Percentiles rank a stretch among this genome's conserved stretches.
Conservation (phyloP, 768 basidiomycete genomes). For the Leccinum truebloodii region DNA sequence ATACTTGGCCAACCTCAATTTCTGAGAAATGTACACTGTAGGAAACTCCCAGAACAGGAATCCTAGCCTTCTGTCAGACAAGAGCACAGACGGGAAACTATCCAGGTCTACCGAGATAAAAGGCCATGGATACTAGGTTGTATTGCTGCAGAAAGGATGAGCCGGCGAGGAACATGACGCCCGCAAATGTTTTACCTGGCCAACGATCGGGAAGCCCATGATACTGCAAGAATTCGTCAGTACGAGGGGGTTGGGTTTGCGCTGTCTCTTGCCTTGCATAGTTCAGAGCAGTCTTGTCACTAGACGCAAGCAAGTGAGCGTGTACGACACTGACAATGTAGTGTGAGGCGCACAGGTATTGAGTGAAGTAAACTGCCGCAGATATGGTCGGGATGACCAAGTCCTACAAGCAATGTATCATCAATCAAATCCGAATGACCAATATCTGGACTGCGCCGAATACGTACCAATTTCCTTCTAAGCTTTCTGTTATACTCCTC, state of each 20-base stretch:
- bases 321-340: no score
- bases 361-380: no score
- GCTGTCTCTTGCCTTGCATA: conserved; percentile 55
- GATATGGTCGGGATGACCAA: no score
- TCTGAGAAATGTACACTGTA: conserved; percentile 65
- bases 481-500: conserved; percentile 61
- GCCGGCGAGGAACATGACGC: not conserved
- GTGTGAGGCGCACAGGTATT: no score
- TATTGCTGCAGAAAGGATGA: conserved; percentile 45
- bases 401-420: no score
- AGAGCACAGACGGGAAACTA: not conserved
- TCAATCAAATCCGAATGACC: not conserved
- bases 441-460: not conserved
- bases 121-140: conserved; percentile 63
- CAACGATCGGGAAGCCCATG: conserved; percentile 66
- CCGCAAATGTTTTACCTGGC: conserved; percentile 42
- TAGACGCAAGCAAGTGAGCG: no score
- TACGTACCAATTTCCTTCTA: conserved; percentile 56
- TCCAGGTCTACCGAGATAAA: conserved; percentile 51
- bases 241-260: not conserved
- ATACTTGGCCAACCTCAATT: conserved; percentile 58
- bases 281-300: no score
- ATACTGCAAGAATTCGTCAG: conserved; percentile 40
- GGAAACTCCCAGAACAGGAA: conserved; percentile 66
- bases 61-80: conserved; percentile 34